Conservation (phyloP, 1,284 basidiomycete genomes). For the Apiotrichum gamsii region DNA sequence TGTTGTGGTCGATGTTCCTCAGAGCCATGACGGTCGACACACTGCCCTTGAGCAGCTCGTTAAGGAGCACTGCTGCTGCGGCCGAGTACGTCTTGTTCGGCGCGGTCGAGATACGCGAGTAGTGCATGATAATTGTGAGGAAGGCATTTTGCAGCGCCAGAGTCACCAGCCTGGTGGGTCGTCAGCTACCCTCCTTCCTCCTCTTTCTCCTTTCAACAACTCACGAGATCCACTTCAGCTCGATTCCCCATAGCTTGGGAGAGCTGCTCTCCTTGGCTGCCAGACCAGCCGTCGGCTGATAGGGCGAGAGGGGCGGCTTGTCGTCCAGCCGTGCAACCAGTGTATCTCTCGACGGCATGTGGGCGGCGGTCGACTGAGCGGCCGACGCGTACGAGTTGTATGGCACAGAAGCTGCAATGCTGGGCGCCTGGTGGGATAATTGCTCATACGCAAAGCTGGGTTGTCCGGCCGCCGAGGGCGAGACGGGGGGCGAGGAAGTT, state of each 20-base stretch:
- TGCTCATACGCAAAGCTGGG: not conserved
- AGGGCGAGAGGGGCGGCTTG: not conserved
- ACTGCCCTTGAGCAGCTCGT: slow-evolving; percentile 82
- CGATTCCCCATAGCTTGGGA: slow-evolving; percentile 39
- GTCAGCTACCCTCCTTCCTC: too few species aligned
- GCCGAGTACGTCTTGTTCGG: slow-evolving; percentile 73
- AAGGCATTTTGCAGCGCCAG: slow-evolving; percentile 89
- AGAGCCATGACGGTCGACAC: slow-evolving; percentile 71
- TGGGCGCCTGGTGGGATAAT: not conserved
- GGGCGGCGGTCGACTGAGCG: too few species aligned
- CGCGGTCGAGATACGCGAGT: slow-evolving; percentile 76
- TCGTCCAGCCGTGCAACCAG: slow-evolving; percentile 4
- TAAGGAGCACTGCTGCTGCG: slow-evolving; percentile 83
- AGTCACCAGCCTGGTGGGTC: slow-evolving; percentile 63
- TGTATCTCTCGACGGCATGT: too few species aligned
- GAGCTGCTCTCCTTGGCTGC: slow-evolving; percentile 11
- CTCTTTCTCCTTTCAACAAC: too few species aligned
- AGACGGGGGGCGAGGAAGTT: slow-evolving; percentile 26
- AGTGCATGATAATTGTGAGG: slow-evolving; percentile 88
- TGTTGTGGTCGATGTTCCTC: slow-evolving; percentile 44
- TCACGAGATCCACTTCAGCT: slow-evolving; percentile 46
- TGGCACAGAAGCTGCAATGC: too few species aligned
- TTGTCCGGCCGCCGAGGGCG: not conserved
- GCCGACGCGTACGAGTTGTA: slow-evolving; percentile 5
- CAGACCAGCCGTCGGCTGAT: not conserved